Evolutionary conservation across 345 rosid species (phyloP).

Genomic region (Eucalyptus marginata): DNA sequence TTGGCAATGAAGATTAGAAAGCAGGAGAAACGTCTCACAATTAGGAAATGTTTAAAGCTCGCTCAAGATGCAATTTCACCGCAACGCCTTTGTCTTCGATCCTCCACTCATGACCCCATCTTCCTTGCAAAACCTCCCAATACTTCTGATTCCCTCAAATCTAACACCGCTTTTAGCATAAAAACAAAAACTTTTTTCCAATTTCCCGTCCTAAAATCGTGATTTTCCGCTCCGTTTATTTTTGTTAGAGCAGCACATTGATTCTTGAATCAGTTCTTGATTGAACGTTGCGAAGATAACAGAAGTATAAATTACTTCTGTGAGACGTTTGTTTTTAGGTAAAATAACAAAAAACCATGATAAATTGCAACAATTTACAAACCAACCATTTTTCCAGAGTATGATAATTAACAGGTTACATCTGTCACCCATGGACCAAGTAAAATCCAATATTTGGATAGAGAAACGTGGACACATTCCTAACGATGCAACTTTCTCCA

Average conservation of each 20-base stretch:
- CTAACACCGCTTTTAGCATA: background rate
- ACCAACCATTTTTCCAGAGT: background rate
- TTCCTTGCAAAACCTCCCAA: background rate
- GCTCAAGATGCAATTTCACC: background rate
- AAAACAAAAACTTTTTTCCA: background rate
- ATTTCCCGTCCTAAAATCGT: background rate
- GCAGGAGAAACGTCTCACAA: background rate
- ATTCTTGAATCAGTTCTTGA: background rate
- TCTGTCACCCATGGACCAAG: background rate
- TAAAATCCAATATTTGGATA: background rate
- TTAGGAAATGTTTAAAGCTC: background rate
- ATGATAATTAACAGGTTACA: background rate
- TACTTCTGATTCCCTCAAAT: background rate
- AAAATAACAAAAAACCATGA: no score
- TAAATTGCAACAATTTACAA: background rate
- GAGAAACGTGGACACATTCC: background rate
- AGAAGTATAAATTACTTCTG: no score
- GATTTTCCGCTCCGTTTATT: background rate
- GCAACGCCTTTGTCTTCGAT: background rate
- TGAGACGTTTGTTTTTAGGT: no score
- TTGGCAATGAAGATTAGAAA: background rate
- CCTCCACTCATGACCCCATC: background rate
- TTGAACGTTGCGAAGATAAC: background rate
- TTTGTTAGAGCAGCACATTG: background rate
- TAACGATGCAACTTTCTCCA: background rate